phyloP scores from a whole-genome alignment of 2,329 filamentous ascomycete species.

The Trichoderma polysporum region DNA sequence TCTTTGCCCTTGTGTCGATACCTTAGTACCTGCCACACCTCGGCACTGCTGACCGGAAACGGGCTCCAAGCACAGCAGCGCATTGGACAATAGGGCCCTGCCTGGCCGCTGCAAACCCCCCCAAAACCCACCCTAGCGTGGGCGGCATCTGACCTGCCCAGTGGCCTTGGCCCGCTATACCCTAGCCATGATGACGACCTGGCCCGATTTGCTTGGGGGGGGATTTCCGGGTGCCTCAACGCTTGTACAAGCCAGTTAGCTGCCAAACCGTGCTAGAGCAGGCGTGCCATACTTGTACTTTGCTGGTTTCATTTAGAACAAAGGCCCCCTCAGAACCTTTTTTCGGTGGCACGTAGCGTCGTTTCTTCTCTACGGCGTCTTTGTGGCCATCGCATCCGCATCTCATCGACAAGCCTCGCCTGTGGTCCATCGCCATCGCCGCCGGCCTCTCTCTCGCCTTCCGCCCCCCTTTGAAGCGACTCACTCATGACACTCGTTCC shows the following conservation, averaged over 20 bases:
- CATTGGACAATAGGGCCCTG: constrained; percentile 15
- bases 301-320: constrained; percentile 7
- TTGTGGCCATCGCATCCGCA: constrained; percentile 18
- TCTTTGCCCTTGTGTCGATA: not conserved
- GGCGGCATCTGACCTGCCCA: constrained; percentile 19
- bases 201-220: constrained; percentile 11
- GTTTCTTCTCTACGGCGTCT: not conserved
- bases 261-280: not conserved
- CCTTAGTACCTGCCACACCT: not conserved
- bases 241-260: not conserved
- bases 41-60: constrained; percentile 9
- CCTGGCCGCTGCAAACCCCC: constrained; percentile 14
- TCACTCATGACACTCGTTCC: constrained; percentile 21
- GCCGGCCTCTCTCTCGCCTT: constrained; percentile 1
- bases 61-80: constrained; percentile 13
- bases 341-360: constrained; percentile 18
- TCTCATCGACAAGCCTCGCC: constrained; percentile 6
- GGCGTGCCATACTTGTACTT: not conserved
- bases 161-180: constrained; percentile 17
- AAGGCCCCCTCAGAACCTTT: constrained; percentile 3
- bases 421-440: constrained; percentile 5
- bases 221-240: constrained; percentile 14
- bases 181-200: constrained; percentile 19
- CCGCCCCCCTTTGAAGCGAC: constrained; percentile 12
- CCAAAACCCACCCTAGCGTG: constrained; percentile 11